Evolutionary conservation across 2,329 filamentous ascomycete genomes (phyloP), one percentile per base, ranked within the genome.

Genomic region (Aspergillus chevalieri): DNA sequence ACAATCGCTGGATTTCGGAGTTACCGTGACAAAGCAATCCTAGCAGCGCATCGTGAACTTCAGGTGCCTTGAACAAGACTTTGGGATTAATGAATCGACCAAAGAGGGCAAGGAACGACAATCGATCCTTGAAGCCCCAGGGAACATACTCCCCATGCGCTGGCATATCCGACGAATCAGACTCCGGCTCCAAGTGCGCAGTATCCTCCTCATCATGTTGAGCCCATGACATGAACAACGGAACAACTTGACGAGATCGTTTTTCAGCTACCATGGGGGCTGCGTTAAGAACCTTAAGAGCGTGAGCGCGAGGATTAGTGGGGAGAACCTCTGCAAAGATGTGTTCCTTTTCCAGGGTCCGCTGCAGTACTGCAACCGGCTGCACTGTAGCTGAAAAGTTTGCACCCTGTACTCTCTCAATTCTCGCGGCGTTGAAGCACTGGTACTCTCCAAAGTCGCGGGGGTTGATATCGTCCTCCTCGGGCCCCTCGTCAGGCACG

Each of bases 11-110:
- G 14, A 95, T 82, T 57, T 96, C 92, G 3, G 84, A 78, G 63
- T 98, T 93, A 60, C 93, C 93, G 64, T 96, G 95, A 41, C 84
- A 82, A 56, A 96, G 76, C 19, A 96, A 77, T 28, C 79, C 77
- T 15, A 96, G 74, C 21, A 97, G 75, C 14, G 88, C 83, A 6
- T 80, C 72, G 60, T 91, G 87, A 0, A 95, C 91, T 48, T 89
- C 84, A 8, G 82, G 76, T 28, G 86, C 81, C 61, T 83, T 86
- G 68, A 84, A 97, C 3, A 98, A 74, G 1, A 90, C 89, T 60
- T 79, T 87, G 0, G 93, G 89, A 63, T 98, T 98, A 44, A 79
- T 74, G 63, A 97, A 97, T 54, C 90, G 83, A 0, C 87, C 81
- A 63, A 98, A 90, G 5, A 98, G 77, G 1, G 79, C 79, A 30